phyloP scores from a whole-genome alignment of 2,329 filamentous ascomycete genomes.

The Aspergillus sp. region DNA sequence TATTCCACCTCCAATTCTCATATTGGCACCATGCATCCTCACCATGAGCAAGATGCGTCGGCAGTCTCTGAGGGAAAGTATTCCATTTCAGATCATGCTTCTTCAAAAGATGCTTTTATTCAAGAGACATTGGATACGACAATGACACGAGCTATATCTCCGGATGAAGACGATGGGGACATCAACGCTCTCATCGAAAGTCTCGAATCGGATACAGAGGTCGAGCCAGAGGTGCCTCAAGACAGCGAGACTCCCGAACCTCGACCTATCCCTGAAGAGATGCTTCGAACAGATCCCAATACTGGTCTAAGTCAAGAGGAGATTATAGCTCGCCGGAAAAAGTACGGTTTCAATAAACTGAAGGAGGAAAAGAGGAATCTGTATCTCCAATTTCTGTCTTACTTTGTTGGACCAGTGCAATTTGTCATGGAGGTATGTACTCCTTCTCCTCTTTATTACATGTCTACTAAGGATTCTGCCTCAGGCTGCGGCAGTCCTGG shows the following conservation, averaged over 20 bases:
- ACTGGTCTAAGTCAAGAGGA: conserved; percentile 71
- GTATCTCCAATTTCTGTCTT: conserved; percentile 75
- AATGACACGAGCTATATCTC: conserved; percentile 18
- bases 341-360: conserved; percentile 84
- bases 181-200: conserved; percentile 86
- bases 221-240: conserved; percentile 60
- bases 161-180: conserved; percentile 74
- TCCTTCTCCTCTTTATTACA: neutral
- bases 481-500: conserved; percentile 72
- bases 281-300: conserved; percentile 73
- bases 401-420: conserved; percentile 86
- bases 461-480: conserved; percentile 5
- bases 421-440: conserved; percentile 82
- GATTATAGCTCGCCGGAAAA: conserved; percentile 63
- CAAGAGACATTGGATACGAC: neutral
- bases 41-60: neutral
- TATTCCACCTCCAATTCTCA: neutral
- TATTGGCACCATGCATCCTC: neutral
- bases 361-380: conserved; percentile 87
- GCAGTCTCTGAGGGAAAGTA: neutral
- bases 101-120: neutral
- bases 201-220: conserved; percentile 70
- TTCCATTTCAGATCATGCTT: neutral
- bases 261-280: conserved; percentile 67
- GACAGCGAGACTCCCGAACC: conserved; percentile 52